Percentiles rank a stretch among this genome's conserved stretches.
Evolutionary conservation across 2,329 filamentous ascomycete species (phyloP).

Genomic region (Trichoderma oligosporum): DNA sequence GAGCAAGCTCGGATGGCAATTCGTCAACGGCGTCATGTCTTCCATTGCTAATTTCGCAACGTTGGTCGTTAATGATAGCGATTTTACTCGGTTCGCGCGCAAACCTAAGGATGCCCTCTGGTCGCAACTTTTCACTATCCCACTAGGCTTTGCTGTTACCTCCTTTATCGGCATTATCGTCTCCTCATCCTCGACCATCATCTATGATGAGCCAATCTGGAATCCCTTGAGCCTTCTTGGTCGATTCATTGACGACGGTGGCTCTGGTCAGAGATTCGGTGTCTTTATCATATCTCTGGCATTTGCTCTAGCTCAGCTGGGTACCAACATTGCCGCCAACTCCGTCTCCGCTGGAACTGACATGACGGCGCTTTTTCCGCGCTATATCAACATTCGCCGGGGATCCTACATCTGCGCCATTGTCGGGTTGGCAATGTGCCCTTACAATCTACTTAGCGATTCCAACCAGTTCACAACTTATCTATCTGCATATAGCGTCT

Average conservation of each 20-base stretch:
- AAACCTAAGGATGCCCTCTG: slow-evolving; percentile 74
- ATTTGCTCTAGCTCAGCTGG: slow-evolving; percentile 75
- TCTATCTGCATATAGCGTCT: slow-evolving; percentile 86
- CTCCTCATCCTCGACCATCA: slow-evolving; percentile 66
- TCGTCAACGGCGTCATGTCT: slow-evolving; percentile 82
- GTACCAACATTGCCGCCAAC: slow-evolving; percentile 85
- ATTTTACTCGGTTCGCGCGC: slow-evolving; percentile 78
- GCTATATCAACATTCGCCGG: slow-evolving; percentile 79
- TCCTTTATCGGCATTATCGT: slow-evolving; percentile 82
- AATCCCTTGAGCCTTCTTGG: slow-evolving; percentile 66
- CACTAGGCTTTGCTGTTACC: slow-evolving; percentile 68
- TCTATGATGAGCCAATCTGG: slow-evolving; percentile 67
- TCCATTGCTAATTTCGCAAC: slow-evolving; percentile 89
- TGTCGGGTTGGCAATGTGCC: slow-evolving; percentile 80
- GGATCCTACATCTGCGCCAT: slow-evolving; percentile 81
- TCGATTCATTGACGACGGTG: slow-evolving; percentile 64
- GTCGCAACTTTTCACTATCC: slow-evolving; percentile 75
- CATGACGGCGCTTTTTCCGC: slow-evolving; percentile 73
- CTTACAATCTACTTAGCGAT: slow-evolving; percentile 71
- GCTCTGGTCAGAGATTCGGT: slow-evolving; percentile 65
- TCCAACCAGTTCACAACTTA: slow-evolving; percentile 88
- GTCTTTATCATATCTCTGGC: slow-evolving; percentile 69
- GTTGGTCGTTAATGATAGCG: slow-evolving; percentile 76
- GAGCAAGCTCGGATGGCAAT: slow-evolving; percentile 70
- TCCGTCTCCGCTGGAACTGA: slow-evolving; percentile 80